Conservation (phyloP, 306 rosid genomes). For the Prosopis cineraria region DNA sequence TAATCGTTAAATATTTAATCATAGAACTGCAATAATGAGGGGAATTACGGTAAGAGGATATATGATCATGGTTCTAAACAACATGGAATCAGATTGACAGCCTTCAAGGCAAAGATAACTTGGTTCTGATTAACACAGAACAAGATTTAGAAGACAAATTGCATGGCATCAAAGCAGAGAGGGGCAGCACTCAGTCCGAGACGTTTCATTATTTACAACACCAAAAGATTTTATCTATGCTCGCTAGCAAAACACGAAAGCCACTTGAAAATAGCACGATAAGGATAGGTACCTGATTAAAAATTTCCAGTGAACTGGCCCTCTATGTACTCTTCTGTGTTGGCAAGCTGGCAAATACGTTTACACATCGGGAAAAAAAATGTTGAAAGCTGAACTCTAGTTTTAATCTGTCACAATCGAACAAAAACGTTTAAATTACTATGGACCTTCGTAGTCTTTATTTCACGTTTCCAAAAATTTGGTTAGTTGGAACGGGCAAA, state of each 20-base stretch:
- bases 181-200: not conserved
- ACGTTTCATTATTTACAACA: not conserved
- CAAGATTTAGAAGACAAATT: constrained; percentile 5
- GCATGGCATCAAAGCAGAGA: not conserved
- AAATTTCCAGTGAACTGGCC: constrained; percentile 55
- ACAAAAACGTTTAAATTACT: not conserved
- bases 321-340: constrained; percentile 59
- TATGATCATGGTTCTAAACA: not conserved
- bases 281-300: constrained; percentile 46
- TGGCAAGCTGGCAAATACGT: constrained; percentile 47
- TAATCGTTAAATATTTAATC: too few species aligned
- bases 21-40: constrained; percentile 3
- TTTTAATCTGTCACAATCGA: too few species aligned
- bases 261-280: not conserved
- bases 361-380: not conserved
- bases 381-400: not conserved
- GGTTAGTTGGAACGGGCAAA: not conserved
- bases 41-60: not conserved
- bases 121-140: not conserved
- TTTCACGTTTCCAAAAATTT: not conserved
- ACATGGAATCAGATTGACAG: not conserved
- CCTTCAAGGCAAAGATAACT: not conserved
- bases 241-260: not conserved
- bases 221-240: not conserved
- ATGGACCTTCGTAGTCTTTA: not conserved